Base-by-base conservation (phyloP, 306 rosid genomes). In the Betula pendula region DNA sequence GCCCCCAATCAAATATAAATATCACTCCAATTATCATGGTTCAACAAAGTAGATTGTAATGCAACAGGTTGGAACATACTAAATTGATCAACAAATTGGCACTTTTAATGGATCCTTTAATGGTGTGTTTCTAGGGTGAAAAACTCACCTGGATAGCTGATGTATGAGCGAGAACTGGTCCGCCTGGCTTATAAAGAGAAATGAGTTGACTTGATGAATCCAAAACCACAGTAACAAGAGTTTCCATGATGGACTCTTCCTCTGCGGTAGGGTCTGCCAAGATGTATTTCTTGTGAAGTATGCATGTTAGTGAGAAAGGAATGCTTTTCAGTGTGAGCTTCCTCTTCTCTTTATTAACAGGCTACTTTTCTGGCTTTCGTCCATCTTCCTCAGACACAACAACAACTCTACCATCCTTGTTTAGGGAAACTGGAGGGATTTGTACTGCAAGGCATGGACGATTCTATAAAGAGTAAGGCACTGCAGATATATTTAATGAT, bases 141-240 rank as follows among this genome's bases (percentile, higher is more conserved):
- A 77, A 76, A 84, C 90, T 40, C 47, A 94, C 96, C 95, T 92
- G 93, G 74, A 92, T 77, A 73, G 91, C 89, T 31, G 96, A 85
- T 38, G 93, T 88, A 67, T 75, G 77, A 55, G 98, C 97, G 58
- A 92, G 92, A 77, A 88, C 88, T 3, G 90, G 60, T 73, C 97
- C 97, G 45, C 92, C 98, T 12, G 98, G 95, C 85, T 94, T 94
- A 90, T 90, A 88, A 77, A 90, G 92, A 68, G 97, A 92, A 79
- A 90, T 84, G 6, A 88, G 88, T 62, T 88, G 93, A 83, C 92
- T 85, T 22, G 92, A 82, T 50, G 96, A 86, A 83, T 88, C 93
- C 86, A 94, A 85, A 80, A 92, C 96, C 76, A 90, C 87, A 24
- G 96, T 88, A 66, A 90, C 89, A 59, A 84, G 82, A 79, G 97